These are phyloP conservation scores for Ceratocystis cacaofunesta DNA, from an alignment of 2,329 filamentous ascomycete genomes.

Conservation along the genomic window DNA sequence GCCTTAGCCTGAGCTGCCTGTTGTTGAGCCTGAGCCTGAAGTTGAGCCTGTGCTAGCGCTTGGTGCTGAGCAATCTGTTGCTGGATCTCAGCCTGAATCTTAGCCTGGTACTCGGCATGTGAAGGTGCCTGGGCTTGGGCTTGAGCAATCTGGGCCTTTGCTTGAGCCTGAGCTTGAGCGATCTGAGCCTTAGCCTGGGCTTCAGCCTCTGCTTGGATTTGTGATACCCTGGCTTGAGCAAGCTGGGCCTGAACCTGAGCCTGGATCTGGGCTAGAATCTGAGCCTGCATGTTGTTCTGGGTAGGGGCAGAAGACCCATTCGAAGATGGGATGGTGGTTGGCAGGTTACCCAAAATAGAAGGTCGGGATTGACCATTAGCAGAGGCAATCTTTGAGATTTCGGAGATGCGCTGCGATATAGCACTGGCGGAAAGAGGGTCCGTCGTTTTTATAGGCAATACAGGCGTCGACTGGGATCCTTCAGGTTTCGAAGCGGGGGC, in stretches of 20 bases:
- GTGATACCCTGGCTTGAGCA: constrained; percentile 8
- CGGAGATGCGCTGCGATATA: constrained; percentile 13
- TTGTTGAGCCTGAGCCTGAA: constrained; percentile 12
- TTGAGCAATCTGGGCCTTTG: constrained; percentile 14
- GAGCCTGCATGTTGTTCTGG: constrained; percentile 14
- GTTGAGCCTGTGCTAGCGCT: constrained; percentile 14
- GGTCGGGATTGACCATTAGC: constrained; percentile 19
- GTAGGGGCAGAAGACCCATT: not conserved
- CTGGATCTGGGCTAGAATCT: constrained; percentile 18
- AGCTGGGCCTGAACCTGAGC: constrained; percentile 27
- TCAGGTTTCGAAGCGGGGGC: not conserved
- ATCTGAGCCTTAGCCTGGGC: constrained; percentile 13
- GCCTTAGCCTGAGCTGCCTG: constrained; percentile 20
- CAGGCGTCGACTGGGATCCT: not conserved
- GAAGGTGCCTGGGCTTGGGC: constrained; percentile 12
- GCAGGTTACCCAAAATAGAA: constrained; percentile 16
- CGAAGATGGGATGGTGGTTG: constrained; percentile 8
- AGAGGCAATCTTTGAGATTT: constrained; percentile 17
- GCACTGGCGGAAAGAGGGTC: constrained; percentile 15
- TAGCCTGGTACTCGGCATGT: constrained; percentile 10
- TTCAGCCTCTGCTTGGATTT: constrained; percentile 11
- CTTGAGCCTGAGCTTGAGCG: constrained; percentile 15
- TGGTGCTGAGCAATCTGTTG: constrained; percentile 13
- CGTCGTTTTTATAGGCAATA: constrained; percentile 2
- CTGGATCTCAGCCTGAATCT: constrained; percentile 13